A percentile compares a stretch with the other conserved stretches of the same genome.
phyloP scores from a whole-genome alignment of 1,139 yeast genomes.

The Nadsonia starkeyi-henricii region DNA sequence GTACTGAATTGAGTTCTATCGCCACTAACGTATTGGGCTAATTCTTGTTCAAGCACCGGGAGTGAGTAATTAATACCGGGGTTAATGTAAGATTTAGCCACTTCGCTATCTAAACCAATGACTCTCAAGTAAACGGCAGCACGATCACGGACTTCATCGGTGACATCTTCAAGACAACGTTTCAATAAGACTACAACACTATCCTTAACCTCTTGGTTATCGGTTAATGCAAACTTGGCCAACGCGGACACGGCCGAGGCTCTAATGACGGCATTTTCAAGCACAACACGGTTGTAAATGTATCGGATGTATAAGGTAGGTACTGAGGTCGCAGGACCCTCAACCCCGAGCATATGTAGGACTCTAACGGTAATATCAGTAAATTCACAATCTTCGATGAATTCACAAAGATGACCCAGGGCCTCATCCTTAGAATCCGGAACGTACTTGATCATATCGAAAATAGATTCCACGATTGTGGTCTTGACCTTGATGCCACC shows the following conservation, averaged over 20 bases:
- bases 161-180: constrained; percentile 78
- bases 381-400: constrained; percentile 95
- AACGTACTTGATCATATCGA: constrained; percentile 77
- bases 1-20: constrained; percentile 38
- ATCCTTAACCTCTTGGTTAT: constrained; percentile 50
- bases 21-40: constrained; percentile 58
- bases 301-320: constrained; percentile 92
- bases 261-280: constrained; percentile 88
- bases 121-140: constrained; percentile 76
- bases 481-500: constrained; percentile 70
- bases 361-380: constrained; percentile 87
- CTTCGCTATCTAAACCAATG: constrained; percentile 35
- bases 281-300: constrained; percentile 89
- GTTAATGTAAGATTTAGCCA: constrained; percentile 40
- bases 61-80: constrained; percentile 62
- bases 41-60: constrained; percentile 60
- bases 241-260: constrained; percentile 91
- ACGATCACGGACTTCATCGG: constrained; percentile 97
- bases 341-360: constrained; percentile 80
- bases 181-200: constrained; percentile 64
- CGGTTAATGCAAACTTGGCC: constrained; percentile 77
- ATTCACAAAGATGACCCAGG: constrained; percentile 82
- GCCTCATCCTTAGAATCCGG: constrained; percentile 82
- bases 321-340: constrained; percentile 77
- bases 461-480: constrained; percentile 78